phyloP scores from a whole-genome alignment of 2,329 filamentous ascomycete species.

The Colletotrichum sp. region DNA sequence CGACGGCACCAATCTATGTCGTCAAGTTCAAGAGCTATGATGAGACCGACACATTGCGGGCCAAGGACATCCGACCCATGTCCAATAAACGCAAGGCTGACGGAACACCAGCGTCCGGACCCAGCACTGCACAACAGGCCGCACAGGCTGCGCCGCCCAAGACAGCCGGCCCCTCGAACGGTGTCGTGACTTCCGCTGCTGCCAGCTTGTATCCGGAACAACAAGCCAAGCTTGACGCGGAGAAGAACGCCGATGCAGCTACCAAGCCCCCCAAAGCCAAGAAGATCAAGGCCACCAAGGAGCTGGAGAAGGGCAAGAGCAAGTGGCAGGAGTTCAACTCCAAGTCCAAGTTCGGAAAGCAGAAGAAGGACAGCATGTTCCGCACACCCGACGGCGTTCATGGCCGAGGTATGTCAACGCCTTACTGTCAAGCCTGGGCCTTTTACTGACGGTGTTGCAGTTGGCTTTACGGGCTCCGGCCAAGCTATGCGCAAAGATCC shows the following conservation, averaged over 20 bases:
- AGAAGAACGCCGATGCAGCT: slow-evolving; percentile 68
- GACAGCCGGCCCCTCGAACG: slow-evolving; percentile 36
- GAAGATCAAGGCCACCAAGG: slow-evolving; percentile 89
- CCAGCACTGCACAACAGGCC: slow-evolving; percentile 42
- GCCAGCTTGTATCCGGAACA: slow-evolving; percentile 62
- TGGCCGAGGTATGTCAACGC: slow-evolving; percentile 72
- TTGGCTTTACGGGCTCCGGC: slow-evolving; percentile 95
- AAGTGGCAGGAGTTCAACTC: slow-evolving; percentile 94
- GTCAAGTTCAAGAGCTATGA: slow-evolving; percentile 95
- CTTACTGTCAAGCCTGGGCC: neutral
- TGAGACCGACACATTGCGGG: slow-evolving; percentile 79
- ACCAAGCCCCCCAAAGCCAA: slow-evolving; percentile 79
- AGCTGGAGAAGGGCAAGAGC: slow-evolving; percentile 86
- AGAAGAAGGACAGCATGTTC: slow-evolving; percentile 96
- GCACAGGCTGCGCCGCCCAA: slow-evolving; percentile 43
- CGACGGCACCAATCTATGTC: slow-evolving; percentile 88
- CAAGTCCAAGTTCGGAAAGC: slow-evolving; percentile 74
- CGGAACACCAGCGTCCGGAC: slow-evolving; percentile 59
- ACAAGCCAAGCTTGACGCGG: slow-evolving; percentile 57
- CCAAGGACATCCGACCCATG: slow-evolving; percentile 83
- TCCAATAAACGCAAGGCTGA: slow-evolving; percentile 88
- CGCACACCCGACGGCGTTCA: slow-evolving; percentile 86
- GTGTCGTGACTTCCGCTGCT: slow-evolving; percentile 59
- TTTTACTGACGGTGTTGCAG: slow-evolving; percentile 47
- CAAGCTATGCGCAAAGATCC: slow-evolving; percentile 95